Evolutionary conservation across 805 yeast species (phyloP).

Genomic region (Ogataea populi-albae): DNA sequence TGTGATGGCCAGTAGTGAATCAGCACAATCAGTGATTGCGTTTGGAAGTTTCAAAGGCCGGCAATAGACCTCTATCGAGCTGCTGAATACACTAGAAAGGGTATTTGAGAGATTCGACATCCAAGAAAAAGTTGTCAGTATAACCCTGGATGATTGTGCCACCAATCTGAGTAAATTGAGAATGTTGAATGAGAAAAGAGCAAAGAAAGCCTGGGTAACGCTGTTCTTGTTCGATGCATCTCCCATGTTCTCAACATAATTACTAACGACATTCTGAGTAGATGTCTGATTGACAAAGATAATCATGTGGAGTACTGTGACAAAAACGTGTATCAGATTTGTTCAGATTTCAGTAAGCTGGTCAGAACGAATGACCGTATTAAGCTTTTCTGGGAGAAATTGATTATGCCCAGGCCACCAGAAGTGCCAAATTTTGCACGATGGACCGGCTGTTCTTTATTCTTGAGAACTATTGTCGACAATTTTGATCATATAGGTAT

Average conservation of each 20-base stretch:
- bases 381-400: not conserved
- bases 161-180: not conserved
- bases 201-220: not conserved
- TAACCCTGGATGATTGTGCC: constrained; percentile 1
- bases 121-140: not conserved
- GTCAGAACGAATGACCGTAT: not conserved
- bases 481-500: not conserved
- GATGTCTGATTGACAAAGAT: not conserved
- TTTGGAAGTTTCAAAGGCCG: too few relatives aligned
- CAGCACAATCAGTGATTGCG: too few relatives aligned
- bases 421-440: not conserved
- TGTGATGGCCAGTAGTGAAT: too few relatives aligned
- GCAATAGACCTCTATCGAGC: too few relatives aligned
- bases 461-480: constrained; percentile 1
- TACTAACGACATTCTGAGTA: not conserved
- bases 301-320: not conserved
- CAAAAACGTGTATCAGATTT: not conserved
- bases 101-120: not conserved
- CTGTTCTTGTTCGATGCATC: not conserved
- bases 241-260: constrained; percentile 2
- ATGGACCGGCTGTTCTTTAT: constrained; percentile 1
- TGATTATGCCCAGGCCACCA: not conserved
- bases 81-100: not conserved
- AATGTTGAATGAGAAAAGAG: not conserved
- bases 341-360: not conserved